These are phyloP conservation scores for Acanthamoeba lenticulata DNA, from an alignment of 208 protist genomes.

Conservation along the genomic window DNA sequence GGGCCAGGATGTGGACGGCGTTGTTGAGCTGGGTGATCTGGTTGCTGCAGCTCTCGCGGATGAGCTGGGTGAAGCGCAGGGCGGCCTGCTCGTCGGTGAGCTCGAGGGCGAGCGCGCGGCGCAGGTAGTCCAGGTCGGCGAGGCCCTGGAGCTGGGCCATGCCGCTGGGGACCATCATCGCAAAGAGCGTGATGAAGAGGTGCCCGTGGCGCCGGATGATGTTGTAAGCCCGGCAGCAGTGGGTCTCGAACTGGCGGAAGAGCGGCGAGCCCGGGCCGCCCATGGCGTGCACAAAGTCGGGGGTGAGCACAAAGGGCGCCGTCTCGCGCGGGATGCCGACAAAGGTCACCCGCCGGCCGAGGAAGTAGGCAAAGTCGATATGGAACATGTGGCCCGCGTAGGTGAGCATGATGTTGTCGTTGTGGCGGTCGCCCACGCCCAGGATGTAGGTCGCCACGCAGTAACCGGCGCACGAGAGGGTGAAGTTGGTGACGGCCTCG, in stretches of 20 bases:
- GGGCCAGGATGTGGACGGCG: conserved; percentile 77
- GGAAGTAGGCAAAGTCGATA: conserved; percentile 93
- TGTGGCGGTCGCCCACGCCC: conserved; percentile 90
- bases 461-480: conserved; percentile 80
- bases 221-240: conserved; percentile 83
- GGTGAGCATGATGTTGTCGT: conserved; percentile 80
- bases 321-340: conserved; percentile 80
- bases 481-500: too few relatives aligned
- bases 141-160: conserved; percentile 83
- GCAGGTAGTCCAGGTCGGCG: conserved; percentile 78
- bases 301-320: conserved; percentile 89
- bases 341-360: conserved; percentile 91
- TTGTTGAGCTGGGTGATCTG: conserved; percentile 81
- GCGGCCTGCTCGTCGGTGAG: conserved; percentile 67
- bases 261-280: conserved; percentile 82
- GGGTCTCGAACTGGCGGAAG: conserved; percentile 74
- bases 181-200: conserved; percentile 82
- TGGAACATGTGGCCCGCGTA: conserved; percentile 62
- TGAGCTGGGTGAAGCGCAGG: conserved; percentile 75
- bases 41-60: conserved; percentile 66
- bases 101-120: conserved; percentile 72
- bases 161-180: conserved; percentile 73
- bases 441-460: conserved; percentile 94
- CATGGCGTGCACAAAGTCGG: conserved; percentile 86
- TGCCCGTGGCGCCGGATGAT: conserved; percentile 83